Base-by-base conservation (phyloP, 306 rosid genomes). In the Quercus robur region DNA sequence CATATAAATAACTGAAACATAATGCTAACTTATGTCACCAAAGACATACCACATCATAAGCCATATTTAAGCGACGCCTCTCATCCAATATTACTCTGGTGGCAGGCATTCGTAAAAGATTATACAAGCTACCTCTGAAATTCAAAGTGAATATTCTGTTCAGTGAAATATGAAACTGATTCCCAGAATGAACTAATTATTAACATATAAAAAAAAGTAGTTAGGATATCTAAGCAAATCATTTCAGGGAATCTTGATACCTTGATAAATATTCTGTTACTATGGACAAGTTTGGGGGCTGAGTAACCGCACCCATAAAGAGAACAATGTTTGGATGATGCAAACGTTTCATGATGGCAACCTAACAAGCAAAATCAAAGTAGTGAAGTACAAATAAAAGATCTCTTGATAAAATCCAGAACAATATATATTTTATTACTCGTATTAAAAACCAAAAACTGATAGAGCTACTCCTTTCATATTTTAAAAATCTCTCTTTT, bases 271-370 rank as follows among this genome's bases (percentile, higher is more conserved):
- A 95, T 84, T 95, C 99, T 4, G 97, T 95, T 75, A 95, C 99
- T 75, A 95, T 93, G 77, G 99, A 93, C 83, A 95, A 87, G 87
- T 93, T 90, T 14, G 97, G 99, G 4, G 90, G 98, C 77, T 89
- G 85, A 71, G 97, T 85, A 66, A 94, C 94, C n/a, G 98, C 99
- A 75, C 99, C 98, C 99, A 90, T 95, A 57, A 93, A 88, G 72
- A 94, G 95, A 68, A 94, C 99, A 82, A 94, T 92, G 76, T 94
- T 94, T 77, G 99, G 99, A 90, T 94, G 97, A 54, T 93, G 93
- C 35, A 94, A 81, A 51, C 90, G 90, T 81, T 90, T 94, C 99
- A 94, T 93, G 83, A 93, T 90, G 58, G 97, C 78, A 77, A 94
- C 97, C 99, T 94, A 75, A 73, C 75, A 86, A 82, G 83, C 58